phyloP scores from a whole-genome alignment of 805 yeast genomes.

The Myxozyma mucilagina region DNA sequence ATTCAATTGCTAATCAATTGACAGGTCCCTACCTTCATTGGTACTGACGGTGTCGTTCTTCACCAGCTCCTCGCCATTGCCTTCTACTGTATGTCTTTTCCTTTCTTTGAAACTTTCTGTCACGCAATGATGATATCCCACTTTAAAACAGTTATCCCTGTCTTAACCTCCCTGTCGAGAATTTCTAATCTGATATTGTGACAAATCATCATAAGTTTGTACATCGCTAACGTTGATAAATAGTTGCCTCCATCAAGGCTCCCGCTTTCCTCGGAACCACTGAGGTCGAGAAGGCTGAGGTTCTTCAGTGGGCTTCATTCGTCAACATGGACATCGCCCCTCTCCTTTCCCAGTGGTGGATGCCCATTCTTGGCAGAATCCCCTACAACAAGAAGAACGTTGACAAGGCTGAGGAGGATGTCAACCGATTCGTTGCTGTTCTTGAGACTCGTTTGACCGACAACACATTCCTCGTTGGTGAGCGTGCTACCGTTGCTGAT shows the following conservation, averaged over 20 bases:
- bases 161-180: conserved; percentile 39
- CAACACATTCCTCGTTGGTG: conserved; percentile 71
- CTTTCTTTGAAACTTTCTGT: neutral
- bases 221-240: neutral
- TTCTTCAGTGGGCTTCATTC: conserved; percentile 77
- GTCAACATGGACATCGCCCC: conserved; percentile 66
- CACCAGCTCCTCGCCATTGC: conserved; percentile 64
- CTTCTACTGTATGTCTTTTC: conserved; percentile 48
- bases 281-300: conserved; percentile 60
- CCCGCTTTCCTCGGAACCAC: conserved; percentile 63
- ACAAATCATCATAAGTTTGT: neutral
- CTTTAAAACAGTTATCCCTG: conserved; percentile 46
- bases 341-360: conserved; percentile 52
- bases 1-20: neutral
- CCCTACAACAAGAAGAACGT: conserved; percentile 78
- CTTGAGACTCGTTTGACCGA: conserved; percentile 57
- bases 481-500: conserved; percentile 67
- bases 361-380: conserved; percentile 59
- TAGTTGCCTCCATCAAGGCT: conserved; percentile 34
- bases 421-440: conserved; percentile 11
- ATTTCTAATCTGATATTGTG: conserved; percentile 9
- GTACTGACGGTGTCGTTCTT: conserved; percentile 65
- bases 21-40: conserved; percentile 58
- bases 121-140: conserved; percentile 37
- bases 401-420: conserved; percentile 48